Evolutionary conservation across 2,329 filamentous ascomycete genomes (phyloP).

Genomic region (Aspergillus sp.): DNA sequence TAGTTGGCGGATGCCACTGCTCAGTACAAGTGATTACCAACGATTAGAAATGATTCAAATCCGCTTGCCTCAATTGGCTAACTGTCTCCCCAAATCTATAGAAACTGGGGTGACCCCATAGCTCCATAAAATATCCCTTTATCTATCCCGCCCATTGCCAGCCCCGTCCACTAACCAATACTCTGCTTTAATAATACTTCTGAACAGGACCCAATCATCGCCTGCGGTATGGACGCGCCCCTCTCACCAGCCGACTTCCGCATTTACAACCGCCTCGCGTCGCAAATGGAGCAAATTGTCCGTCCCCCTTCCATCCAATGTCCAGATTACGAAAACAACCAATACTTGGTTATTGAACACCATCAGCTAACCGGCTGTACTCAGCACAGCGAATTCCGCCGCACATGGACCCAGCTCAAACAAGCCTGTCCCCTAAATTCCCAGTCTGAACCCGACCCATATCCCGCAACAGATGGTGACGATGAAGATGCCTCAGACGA

Average conservation of each 20-base stretch:
- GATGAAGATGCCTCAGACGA: slow-evolving; percentile 59
- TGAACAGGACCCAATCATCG: background rate
- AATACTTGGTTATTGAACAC: too few species aligned
- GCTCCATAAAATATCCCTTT: too few species aligned
- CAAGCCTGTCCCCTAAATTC: slow-evolving; percentile 53
- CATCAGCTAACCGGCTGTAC: slow-evolving; percentile 5
- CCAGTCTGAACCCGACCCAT: slow-evolving; percentile 31
- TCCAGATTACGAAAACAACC: background rate
- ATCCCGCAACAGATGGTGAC: slow-evolving; percentile 45
- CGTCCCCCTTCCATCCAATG: slow-evolving; percentile 24
- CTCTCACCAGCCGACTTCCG: slow-evolving; percentile 67
- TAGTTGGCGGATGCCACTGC: background rate
- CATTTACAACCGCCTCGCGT: slow-evolving; percentile 70
- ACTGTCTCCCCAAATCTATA: too few species aligned
- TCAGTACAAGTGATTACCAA: background rate
- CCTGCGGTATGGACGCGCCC: background rate
- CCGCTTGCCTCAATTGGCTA: background rate
- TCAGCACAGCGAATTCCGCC: slow-evolving; percentile 75
- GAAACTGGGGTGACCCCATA: too few species aligned
- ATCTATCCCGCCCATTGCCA: too few species aligned
- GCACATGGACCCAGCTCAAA: slow-evolving; percentile 71
- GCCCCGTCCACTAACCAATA: too few species aligned
- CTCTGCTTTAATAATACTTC: too few species aligned
- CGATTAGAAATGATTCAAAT: background rate
- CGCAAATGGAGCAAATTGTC: slow-evolving; percentile 73